Evolutionary conservation across 1,139 yeast species (phyloP), one percentile per base, ranked within the genome.

Genomic region (Saccharomyces hybrid): DNA sequence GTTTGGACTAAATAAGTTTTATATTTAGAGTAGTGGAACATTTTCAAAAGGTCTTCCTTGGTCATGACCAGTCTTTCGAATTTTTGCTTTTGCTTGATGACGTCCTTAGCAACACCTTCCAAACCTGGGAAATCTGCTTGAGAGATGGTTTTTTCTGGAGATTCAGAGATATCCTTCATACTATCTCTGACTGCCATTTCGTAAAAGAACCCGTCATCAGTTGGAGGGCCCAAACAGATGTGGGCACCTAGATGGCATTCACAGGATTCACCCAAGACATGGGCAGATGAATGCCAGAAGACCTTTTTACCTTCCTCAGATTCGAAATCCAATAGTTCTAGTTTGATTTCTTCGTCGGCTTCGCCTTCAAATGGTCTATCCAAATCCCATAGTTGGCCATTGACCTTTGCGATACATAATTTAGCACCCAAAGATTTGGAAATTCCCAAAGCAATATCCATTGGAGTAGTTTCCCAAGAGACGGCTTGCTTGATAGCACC

Each of bases 221-320:
- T 93, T 70, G 99, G 99, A 48, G 99, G 99, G 60, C 99, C 99
- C 60, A 83, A 76, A 70, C 88, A 83, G 58, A 95, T 82, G 70
- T 91, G 97, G 62, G 96, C 95, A 61, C 97, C 98, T 71, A 86
- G 79, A 73, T 89, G 95, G 72, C 97, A 87, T 76, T 95, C 99
- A 76, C 96, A 86, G 52, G 98, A 95, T 76, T 95, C 99, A 73
- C 99, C 99, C 64, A 95, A 78, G 58, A 95, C 93, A 75, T 95
- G 99, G 55, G 99, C 99, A 63, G 96, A 86, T 4, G 99, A 93
- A 73, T 95, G 99, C 99, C 99, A 95, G 75, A 95, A 95, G 49
- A 93, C 99, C 62, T 84, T 84, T 71, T 85, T 88, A 72, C 98
- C 99, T 70, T 91, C 98, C 25, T 88, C 89, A 60, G 83, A 71